phyloP scores from a whole-genome alignment of 805 yeast species.

The Yamadazyma phyllophila region DNA sequence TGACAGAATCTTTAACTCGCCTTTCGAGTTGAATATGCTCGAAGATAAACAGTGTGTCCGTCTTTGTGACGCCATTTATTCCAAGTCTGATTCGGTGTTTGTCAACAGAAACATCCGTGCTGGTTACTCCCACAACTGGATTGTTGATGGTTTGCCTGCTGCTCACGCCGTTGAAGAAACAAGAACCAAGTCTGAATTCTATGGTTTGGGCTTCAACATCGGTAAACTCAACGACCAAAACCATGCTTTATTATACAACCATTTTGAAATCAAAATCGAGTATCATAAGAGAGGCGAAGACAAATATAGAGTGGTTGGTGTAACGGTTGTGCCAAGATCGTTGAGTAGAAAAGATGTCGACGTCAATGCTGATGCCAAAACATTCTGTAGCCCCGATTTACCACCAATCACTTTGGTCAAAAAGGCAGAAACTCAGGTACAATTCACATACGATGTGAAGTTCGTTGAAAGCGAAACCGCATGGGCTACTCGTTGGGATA shows the following conservation, averaged over 20 bases:
- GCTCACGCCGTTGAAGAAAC: constrained; percentile 61
- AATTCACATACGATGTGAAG: constrained; percentile 78
- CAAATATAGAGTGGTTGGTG: constrained; percentile 87
- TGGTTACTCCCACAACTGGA: constrained; percentile 88
- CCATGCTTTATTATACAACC: constrained; percentile 69
- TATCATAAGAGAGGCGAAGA: constrained; percentile 73
- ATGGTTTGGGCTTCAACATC: constrained; percentile 78
- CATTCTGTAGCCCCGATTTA: constrained; percentile 30
- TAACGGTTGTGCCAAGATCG: constrained; percentile 70
- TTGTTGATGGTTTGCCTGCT: constrained; percentile 92
- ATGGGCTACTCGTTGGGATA: constrained; percentile 99
- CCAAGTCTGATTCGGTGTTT: constrained; percentile 66
- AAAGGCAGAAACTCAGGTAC: constrained; percentile 54
- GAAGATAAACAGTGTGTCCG: constrained; percentile 63
- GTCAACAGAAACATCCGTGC: constrained; percentile 77
- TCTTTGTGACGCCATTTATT: constrained; percentile 64
- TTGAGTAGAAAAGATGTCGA: constrained; percentile 30
- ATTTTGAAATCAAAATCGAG: constrained; percentile 74
- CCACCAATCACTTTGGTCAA: constrained; percentile 49
- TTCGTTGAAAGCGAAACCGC: constrained; percentile 69
- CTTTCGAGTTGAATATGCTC: constrained; percentile 78
- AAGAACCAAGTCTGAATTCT: constrained; percentile 59
- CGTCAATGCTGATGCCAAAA: constrained; percentile 21
- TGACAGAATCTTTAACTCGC: constrained; percentile 91
- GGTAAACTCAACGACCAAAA: constrained; percentile 64